Percentiles rank a stretch among this genome's conserved stretches.
phyloP scores from a whole-genome alignment of 2,329 filamentous ascomycete species.

The Ploettnerulaceae sp. region DNA sequence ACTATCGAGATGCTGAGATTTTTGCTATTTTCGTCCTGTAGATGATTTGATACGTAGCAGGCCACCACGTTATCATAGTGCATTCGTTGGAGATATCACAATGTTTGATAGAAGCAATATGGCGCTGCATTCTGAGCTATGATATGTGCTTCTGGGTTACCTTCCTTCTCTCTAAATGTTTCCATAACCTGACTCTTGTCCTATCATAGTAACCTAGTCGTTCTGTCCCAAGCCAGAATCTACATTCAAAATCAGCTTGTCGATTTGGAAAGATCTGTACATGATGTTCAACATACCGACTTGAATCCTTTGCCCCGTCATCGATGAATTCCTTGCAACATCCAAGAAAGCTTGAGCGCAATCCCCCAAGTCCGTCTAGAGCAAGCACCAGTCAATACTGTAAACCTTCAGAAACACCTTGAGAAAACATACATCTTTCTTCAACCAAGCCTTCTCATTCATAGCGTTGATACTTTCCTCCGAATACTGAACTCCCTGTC shows the following conservation, averaged over 20 bases:
- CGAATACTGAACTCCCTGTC: slow-evolving; percentile 50
- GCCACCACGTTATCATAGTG: no score
- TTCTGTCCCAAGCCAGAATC: slow-evolving; percentile 19
- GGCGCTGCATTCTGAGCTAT: no score
- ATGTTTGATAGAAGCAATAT: no score
- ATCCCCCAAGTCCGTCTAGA: slow-evolving; percentile 45
- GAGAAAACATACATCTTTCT: slow-evolving; percentile 42
- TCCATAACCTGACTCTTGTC: no score
- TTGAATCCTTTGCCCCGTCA: slow-evolving; percentile 34
- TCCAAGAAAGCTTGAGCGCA: slow-evolving; percentile 52
- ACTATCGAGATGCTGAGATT: no score
- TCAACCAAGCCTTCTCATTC: slow-evolving; percentile 48
- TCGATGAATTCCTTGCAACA: slow-evolving; percentile 44
- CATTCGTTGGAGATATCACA: no score
- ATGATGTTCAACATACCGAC: slow-evolving; percentile 25
- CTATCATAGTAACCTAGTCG: slow-evolving; percentile 3
- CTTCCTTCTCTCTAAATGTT: no score
- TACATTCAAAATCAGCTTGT: slow-evolving; percentile 4
- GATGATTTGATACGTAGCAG: no score
- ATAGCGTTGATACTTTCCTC: slow-evolving; percentile 45
- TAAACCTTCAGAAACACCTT: not conserved
- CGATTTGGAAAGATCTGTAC: not conserved
- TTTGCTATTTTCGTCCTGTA: no score
- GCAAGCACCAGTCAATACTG: not conserved
- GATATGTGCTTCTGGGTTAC: no score